Conservation (phyloP, 2,329 filamentous ascomycete genomes). For the Acrodontium crateriforme region DNA sequence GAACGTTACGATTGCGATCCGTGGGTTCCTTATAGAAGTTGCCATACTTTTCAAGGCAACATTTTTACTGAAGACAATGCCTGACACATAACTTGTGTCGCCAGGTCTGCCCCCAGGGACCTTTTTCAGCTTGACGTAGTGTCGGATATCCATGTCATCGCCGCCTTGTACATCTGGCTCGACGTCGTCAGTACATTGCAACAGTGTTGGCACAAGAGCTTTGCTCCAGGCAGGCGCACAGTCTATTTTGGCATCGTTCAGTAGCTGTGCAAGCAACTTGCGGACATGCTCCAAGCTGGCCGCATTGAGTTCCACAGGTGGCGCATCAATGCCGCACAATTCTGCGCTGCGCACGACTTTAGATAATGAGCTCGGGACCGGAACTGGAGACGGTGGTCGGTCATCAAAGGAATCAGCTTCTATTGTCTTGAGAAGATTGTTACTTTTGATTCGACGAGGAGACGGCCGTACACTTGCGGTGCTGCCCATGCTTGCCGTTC, state of each 20-base stretch:
- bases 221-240: constrained; percentile 73
- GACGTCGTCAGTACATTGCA: constrained; percentile 86
- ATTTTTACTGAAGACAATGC: constrained; percentile 95
- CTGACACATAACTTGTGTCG: constrained; percentile 92
- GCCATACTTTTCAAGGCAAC: constrained; percentile 94
- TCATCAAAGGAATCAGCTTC: constrained; percentile 9
- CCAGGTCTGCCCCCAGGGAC: constrained; percentile 80
- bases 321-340: constrained; percentile 53
- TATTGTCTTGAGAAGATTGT: constrained; percentile 36
- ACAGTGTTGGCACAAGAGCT: constrained; percentile 74
- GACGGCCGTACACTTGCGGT: constrained; percentile 47
- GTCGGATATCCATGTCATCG: constrained; percentile 92
- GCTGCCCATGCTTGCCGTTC: constrained; percentile 70
- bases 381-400: constrained; percentile 7
- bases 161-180: constrained; percentile 80
- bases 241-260: constrained; percentile 62
- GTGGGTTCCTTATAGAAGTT: constrained; percentile 66
- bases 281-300: constrained; percentile 82
- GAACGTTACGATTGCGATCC: constrained; percentile 87
- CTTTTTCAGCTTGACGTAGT: constrained; percentile 95
- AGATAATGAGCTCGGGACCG: constrained; percentile 8
- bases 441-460: constrained; percentile 48
- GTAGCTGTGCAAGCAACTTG: constrained; percentile 67
- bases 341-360: constrained; percentile 59
- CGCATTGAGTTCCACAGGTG: constrained; percentile 71